Percentiles rank a stretch among this genome's conserved stretches.
Evolutionary conservation across 768 basidiomycete species (phyloP).

Genomic region (Lyophyllum decastes): DNA sequence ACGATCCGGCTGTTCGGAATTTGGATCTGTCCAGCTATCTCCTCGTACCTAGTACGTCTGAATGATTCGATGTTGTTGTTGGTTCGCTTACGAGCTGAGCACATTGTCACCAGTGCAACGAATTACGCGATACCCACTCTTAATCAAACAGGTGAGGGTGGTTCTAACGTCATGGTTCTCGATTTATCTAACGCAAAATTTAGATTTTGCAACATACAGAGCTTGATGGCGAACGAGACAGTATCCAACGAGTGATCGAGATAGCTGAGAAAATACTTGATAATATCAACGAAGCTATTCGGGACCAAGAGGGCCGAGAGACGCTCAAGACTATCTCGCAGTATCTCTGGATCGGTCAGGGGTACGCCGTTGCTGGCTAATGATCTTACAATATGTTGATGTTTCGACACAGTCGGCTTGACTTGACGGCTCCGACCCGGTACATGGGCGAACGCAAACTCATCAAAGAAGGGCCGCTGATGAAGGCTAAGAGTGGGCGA

Average conservation of each 20-base stretch:
- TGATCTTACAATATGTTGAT: background rate
- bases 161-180: background rate
- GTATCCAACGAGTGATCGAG: slow-evolving; percentile 55
- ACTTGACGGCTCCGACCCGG: slow-evolving; percentile 88
- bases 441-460: slow-evolving; percentile 80
- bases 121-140: slow-evolving; percentile 89
- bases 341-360: slow-evolving; percentile 86
- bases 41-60: slow-evolving; percentile 79
- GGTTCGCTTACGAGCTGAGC: background rate
- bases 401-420: slow-evolving; percentile 49
- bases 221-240: slow-evolving; percentile 56
- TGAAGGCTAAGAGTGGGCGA: slow-evolving; percentile 84
- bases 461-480: slow-evolving; percentile 74
- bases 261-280: slow-evolving; percentile 74
- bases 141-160: slow-evolving; percentile 69
- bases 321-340: slow-evolving; percentile 75
- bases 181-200: background rate
- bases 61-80: background rate
- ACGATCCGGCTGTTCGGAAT: slow-evolving; percentile 76
- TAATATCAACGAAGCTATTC: slow-evolving; percentile 86
- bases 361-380: slow-evolving; percentile 42
- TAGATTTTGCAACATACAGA: slow-evolving; percentile 84
- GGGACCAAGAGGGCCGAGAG: slow-evolving; percentile 79
- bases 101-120: slow-evolving; percentile 73
- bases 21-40: slow-evolving; percentile 90